Percentiles rank a stretch among this genome's conserved stretches.
Conservation (phyloP, 768 basidiomycete species). For the Paxillus rubicundulus region DNA sequence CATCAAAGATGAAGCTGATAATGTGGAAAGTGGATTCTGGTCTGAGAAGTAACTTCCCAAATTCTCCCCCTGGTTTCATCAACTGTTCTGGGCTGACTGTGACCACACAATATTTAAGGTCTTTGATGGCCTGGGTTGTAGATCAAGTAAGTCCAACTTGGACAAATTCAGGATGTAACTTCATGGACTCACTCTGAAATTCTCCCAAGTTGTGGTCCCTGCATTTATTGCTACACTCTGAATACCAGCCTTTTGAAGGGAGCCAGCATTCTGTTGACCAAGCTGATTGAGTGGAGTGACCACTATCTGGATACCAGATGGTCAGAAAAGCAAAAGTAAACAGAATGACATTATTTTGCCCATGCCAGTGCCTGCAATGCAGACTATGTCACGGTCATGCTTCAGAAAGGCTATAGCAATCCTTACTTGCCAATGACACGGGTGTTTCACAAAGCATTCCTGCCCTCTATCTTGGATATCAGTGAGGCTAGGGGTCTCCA, state of each 20-base stretch:
- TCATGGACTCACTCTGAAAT: neutral
- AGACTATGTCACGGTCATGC: no score
- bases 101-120: neutral
- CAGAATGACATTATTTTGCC: slow-evolving; percentile 7
- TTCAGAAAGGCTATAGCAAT: no score
- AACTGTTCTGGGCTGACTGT: slow-evolving; percentile 11
- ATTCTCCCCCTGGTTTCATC: slow-evolving; percentile 10
- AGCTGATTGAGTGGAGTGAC: slow-evolving; percentile 9
- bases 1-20: slow-evolving; percentile 15
- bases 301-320: neutral
- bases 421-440: no score
- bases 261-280: neutral
- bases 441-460: no score
- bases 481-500: no score
- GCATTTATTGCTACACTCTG: neutral
- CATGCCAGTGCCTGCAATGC: slow-evolving; percentile 1
- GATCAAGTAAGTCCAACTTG: no score
- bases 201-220: neutral
- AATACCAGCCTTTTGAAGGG: neutral
- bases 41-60: slow-evolving; percentile 6
- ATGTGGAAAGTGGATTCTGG: neutral
- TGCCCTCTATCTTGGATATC: no score
- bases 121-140: neutral
- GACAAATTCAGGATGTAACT: neutral
- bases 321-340: slow-evolving; percentile 1